Evolutionary conservation across 1,139 yeast genomes (phyloP).

Genomic region (Nakaseomyces sp.): DNA sequence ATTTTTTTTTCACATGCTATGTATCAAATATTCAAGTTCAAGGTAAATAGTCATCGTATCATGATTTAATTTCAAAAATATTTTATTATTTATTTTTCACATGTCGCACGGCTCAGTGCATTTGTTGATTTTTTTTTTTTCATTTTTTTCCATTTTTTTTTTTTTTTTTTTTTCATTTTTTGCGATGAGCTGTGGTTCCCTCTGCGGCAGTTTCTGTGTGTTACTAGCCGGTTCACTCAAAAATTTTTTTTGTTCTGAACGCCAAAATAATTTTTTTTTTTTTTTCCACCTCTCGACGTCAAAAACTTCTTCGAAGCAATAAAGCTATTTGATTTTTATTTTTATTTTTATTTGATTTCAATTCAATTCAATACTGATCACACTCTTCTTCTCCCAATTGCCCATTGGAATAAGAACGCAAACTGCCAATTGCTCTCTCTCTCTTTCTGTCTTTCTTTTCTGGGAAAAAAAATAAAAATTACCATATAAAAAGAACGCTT

Average conservation of each 20-base stretch:
- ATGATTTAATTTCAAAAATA: neutral
- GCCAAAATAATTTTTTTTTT: neutral
- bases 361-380: too few species aligned
- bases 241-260: neutral
- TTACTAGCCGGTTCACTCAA: neutral
- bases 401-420: too few species aligned
- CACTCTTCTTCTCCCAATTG: too few species aligned
- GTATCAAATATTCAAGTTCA: neutral
- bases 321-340: neutral
- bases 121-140: neutral
- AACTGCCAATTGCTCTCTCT: too few species aligned
- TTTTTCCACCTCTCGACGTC: neutral
- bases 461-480: too few species aligned
- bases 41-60: neutral
- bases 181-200: neutral
- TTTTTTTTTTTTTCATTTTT: neutral
- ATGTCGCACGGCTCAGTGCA: conserved; percentile 5
- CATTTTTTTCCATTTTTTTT: neutral
- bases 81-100: neutral
- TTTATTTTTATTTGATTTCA: neutral
- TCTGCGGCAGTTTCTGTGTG: conserved; percentile 3
- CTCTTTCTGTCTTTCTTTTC: too few species aligned
- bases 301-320: neutral
- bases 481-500: too few species aligned
- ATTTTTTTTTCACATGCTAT: neutral